Conservation (phyloP, 345 rosid genomes). For the Lepidium sativum region DNA sequence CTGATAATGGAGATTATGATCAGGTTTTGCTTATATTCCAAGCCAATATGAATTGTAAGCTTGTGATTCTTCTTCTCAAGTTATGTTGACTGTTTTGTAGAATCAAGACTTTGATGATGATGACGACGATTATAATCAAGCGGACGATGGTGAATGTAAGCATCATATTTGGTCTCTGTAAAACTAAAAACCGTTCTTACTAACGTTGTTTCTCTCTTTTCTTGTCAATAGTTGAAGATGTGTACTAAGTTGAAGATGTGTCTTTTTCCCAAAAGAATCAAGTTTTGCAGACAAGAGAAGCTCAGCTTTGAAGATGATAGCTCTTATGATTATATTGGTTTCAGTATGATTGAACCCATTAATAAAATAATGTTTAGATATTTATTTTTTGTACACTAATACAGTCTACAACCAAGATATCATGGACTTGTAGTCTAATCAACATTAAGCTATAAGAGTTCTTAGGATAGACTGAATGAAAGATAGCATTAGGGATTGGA, state of each 20-base stretch:
- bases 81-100: not conserved
- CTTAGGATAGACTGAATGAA: no score
- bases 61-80: not conserved
- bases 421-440: no score
- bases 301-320: not conserved
- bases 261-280: not conserved
- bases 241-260: not conserved
- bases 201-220: not conserved
- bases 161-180: not conserved
- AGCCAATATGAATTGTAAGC: not conserved
- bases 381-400: no score
- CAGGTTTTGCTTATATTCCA: slow-evolving; percentile 2
- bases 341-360: not conserved
- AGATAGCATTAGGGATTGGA: no score
- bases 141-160: slow-evolving; percentile 13
- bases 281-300: slow-evolving; percentile 11
- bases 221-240: not conserved
- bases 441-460: no score
- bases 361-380: no score
- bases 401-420: no score
- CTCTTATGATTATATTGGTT: not conserved
- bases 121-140: slow-evolving; percentile 18
- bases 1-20: slow-evolving; percentile 17
- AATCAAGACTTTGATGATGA: slow-evolving; percentile 23
- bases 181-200: not conserved